Conservation (phyloP, 345 rosid genomes). For the Triadica sebifera region DNA sequence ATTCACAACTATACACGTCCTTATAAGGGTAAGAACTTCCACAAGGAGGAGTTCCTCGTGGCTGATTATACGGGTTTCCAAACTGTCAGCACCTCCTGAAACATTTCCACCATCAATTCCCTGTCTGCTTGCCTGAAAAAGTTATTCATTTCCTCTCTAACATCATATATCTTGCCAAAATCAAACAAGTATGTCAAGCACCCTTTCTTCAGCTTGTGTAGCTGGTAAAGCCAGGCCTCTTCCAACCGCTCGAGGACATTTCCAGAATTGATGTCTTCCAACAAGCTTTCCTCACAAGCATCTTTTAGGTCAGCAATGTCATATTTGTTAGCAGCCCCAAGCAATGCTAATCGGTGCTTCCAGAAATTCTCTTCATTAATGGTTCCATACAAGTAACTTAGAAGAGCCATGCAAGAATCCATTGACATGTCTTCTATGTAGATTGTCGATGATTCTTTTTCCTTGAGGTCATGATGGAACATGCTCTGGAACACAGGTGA, state of each 20-base stretch:
- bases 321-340: constrained; percentile 84
- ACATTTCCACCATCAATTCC: constrained; percentile 83
- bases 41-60: constrained; percentile 35
- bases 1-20: background rate
- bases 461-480: constrained; percentile 87
- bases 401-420: constrained; percentile 76
- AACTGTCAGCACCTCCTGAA: constrained; percentile 74
- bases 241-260: constrained; percentile 89
- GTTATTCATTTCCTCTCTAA: constrained; percentile 65
- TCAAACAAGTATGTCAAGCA: constrained; percentile 82
- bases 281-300: constrained; percentile 79
- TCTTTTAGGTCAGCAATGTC: constrained; percentile 69
- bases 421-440: constrained; percentile 76
- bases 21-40: background rate
- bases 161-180: constrained; percentile 84
- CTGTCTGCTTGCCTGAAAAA: constrained; percentile 81
- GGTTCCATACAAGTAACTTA: constrained; percentile 80
- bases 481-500: constrained; percentile 89
- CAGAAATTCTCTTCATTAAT: constrained; percentile 80
- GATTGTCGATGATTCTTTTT: constrained; percentile 81
- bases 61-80: constrained; percentile 59
- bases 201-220: constrained; percentile 78
- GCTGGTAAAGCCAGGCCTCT: constrained; percentile 89
- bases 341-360: constrained; percentile 75
- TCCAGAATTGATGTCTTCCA: constrained; percentile 77